Evolutionary conservation across 306 rosid species (phyloP), one percentile per base, ranked within the genome.

Genomic region (Vigna mungo): DNA sequence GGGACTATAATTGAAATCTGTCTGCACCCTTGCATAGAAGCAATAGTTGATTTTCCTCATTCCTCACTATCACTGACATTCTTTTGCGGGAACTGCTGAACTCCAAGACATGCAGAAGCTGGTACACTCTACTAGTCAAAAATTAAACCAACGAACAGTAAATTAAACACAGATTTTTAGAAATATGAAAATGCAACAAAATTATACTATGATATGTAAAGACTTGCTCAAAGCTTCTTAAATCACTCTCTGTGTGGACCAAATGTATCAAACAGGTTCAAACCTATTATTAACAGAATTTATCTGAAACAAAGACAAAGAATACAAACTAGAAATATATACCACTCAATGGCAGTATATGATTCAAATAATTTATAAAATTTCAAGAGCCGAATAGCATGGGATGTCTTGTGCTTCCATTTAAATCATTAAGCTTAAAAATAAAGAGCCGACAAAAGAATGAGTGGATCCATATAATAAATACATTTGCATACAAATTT

Each of bases 21-120:
- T 93, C 98, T 17, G 96, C 98, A 71, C 98, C 98, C 88, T 93
- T 93, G 92, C 92, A 83, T 72, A 93, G 84, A 82, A 91, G 97
- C 71, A 93, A 78, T 18, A 88, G 63, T 59, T 84, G 87, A 71
- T 85, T 81, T 76, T 93, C 94, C 37, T 59, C 84, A 77, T 80
- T 84, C 86, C 90, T 90, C 41, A 93, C 91, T 67, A 93, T 90
- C 82, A 93, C 98, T 15, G 98, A 93, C 97, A 93, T 93, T 85
- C 98, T 82, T 85, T 91, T 93, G 84, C 98, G 97, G 49, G 91
- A 80, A 79, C 97, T 93, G 76, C 90, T 91, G 87, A 93, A 93
- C 87, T 91, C 97, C 48, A 93, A 78, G 87, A 91, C 84, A 16
- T 90, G 91, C 80, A 91, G 90, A 82, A 88, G 92, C 86, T 84